Percentiles rank a stretch among this genome's conserved stretches.
Evolutionary conservation across 2,329 filamentous ascomycete species (phyloP).

Genomic region (Madurella mycetomatis): DNA sequence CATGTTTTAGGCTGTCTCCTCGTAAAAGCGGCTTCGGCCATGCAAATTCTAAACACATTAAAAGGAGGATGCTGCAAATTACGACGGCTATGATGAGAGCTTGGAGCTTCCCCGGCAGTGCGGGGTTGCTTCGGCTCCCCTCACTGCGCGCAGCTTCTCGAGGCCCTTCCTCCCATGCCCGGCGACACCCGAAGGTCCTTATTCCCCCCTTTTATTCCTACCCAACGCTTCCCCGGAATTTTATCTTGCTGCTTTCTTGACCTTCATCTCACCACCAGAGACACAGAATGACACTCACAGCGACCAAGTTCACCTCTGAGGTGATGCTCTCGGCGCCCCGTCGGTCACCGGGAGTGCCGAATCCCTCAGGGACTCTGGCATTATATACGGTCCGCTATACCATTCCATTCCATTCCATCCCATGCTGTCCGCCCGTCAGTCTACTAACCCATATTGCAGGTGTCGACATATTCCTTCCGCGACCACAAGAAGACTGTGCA

Average conservation of each 20-base stretch:
- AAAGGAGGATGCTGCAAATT: neutral
- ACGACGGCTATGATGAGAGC: neutral
- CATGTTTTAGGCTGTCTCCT: no score
- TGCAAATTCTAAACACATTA: neutral
- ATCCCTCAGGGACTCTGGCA: conserved; percentile 58
- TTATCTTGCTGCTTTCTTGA: neutral
- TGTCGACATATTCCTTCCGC: conserved; percentile 76
- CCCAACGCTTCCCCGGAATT: neutral
- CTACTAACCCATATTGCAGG: conserved; percentile 30
- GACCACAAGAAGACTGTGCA: conserved; percentile 65
- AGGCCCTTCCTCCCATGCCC: no score
- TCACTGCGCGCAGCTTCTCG: neutral
- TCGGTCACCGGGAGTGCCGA: conserved; percentile 66
- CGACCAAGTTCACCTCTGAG: conserved; percentile 69
- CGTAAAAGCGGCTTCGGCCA: no score
- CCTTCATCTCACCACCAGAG: neutral
- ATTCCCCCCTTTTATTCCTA: neutral
- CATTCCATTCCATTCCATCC: no score
- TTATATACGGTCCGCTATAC: conserved; percentile 55
- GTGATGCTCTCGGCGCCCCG: conserved; percentile 72
- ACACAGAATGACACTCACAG: conserved; percentile 61
- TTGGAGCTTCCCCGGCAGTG: neutral
- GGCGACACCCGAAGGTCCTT: neutral
- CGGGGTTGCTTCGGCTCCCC: conserved; percentile 5
- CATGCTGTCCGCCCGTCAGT: neutral